Percentiles rank a stretch among this genome's conserved stretches.
Evolutionary conservation across 208 protist species (phyloP).

Genomic region (Phytomonas serpens): DNA sequence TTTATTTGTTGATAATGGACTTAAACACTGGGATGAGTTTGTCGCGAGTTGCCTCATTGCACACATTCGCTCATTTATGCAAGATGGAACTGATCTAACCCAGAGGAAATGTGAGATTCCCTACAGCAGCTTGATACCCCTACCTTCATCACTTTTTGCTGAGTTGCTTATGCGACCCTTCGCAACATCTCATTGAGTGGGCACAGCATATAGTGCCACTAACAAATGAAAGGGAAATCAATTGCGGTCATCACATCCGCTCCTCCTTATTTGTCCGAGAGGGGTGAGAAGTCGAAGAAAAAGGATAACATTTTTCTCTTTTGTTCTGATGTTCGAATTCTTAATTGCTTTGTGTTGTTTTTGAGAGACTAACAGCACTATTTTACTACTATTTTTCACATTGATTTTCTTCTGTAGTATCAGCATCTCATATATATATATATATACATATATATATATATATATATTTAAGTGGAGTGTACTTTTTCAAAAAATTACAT

Average conservation of each 20-base stretch:
- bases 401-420: slow-evolving; percentile 1
- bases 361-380: background rate
- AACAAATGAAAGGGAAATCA: background rate
- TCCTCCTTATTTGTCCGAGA: background rate
- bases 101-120: slow-evolving; percentile 16
- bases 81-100: slow-evolving; percentile 11
- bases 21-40: slow-evolving; percentile 17
- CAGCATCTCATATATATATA: background rate
- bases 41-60: slow-evolving; percentile 20
- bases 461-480: background rate
- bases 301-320: background rate
- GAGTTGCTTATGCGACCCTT: slow-evolving; percentile 25
- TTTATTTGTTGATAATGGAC: slow-evolving; percentile 18
- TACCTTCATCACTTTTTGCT: slow-evolving; percentile 24
- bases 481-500: background rate
- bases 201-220: background rate
- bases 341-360: background rate
- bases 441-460: background rate
- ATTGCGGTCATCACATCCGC: background rate
- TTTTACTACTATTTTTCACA: background rate
- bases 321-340: background rate
- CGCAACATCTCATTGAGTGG: slow-evolving; percentile 2
- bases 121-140: slow-evolving; percentile 12
- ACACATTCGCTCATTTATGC: slow-evolving; percentile 16
- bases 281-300: background rate